Percentiles rank a stretch among this genome's conserved stretches.
Evolutionary conservation across 208 protist species (phyloP).

Genomic region (Crithidia sp.): DNA sequence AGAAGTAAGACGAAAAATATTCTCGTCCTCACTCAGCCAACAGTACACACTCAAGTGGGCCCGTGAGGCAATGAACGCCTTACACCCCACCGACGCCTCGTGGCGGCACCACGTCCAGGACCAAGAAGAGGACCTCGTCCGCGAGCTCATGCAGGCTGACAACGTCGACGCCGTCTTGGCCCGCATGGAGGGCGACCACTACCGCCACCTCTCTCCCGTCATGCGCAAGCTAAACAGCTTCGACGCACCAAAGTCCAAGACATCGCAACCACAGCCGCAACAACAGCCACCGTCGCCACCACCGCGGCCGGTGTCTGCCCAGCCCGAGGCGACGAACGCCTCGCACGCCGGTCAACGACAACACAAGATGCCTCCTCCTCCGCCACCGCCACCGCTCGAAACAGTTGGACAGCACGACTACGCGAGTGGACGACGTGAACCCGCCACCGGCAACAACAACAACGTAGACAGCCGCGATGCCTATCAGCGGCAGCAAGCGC

Average conservation of each 20-base stretch:
- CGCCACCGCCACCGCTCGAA: conserved; percentile 11
- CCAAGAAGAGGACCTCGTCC: conserved; percentile 79
- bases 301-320: not conserved
- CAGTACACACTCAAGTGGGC: no score
- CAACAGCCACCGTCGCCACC: not conserved
- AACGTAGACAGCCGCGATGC: conserved; percentile 1
- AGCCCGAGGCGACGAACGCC: not conserved
- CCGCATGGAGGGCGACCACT: conserved; percentile 65
- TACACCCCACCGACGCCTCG: not conserved
- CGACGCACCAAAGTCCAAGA: conserved; percentile 9
- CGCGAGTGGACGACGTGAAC: no score
- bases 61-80: no score
- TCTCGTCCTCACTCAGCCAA: no score
- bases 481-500: not conserved
- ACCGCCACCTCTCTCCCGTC: conserved; percentile 40
- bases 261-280: not conserved
- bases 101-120: conserved; percentile 38
- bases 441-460: no score
- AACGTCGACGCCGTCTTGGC: conserved; percentile 78
- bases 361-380: conserved; percentile 2
- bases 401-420: no score
- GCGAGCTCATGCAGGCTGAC: conserved; percentile 64
- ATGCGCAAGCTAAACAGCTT: conserved; percentile 45
- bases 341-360: not conserved
- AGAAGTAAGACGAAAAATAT: no score